Evolutionary conservation across 352 stramenopile species (phyloP).

Genomic region (Thraustochytrium sp.): DNA sequence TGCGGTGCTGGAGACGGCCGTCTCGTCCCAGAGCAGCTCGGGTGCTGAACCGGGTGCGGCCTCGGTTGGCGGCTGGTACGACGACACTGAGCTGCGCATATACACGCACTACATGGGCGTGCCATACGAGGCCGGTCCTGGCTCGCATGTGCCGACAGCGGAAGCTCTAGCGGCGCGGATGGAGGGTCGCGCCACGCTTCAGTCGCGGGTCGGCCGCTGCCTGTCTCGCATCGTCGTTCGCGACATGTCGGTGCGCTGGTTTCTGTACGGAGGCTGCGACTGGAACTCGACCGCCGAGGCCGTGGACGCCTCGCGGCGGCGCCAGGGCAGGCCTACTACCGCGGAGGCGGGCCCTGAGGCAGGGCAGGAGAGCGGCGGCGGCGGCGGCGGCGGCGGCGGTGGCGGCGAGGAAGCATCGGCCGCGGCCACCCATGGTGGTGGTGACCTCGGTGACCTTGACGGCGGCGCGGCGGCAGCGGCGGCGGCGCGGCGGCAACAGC

Average conservation of each 20-base stretch:
- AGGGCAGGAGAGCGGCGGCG: background rate
- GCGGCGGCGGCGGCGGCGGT: no score
- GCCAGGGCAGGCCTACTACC: no score
- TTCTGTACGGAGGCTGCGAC: slow-evolving; percentile 31
- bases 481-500: background rate
- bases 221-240: background rate
- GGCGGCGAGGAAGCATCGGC: no score
- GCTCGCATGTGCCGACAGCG: slow-evolving; percentile 10
- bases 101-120: slow-evolving; percentile 40
- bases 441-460: no score
- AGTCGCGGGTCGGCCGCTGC: background rate
- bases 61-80: background rate
- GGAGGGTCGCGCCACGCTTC: background rate
- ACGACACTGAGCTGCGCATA: background rate
- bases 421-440: no score
- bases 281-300: slow-evolving; percentile 11
- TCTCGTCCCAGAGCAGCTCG: background rate
- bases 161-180: slow-evolving; percentile 16
- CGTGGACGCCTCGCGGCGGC: background rate
- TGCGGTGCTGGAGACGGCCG: background rate
- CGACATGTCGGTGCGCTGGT: slow-evolving; percentile 23
- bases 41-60: background rate
- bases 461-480: no score
- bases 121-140: slow-evolving; percentile 11
- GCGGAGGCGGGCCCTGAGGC: background rate